Base-by-base conservation (phyloP, 306 rosid species). In the Ormosia emarginata region DNA sequence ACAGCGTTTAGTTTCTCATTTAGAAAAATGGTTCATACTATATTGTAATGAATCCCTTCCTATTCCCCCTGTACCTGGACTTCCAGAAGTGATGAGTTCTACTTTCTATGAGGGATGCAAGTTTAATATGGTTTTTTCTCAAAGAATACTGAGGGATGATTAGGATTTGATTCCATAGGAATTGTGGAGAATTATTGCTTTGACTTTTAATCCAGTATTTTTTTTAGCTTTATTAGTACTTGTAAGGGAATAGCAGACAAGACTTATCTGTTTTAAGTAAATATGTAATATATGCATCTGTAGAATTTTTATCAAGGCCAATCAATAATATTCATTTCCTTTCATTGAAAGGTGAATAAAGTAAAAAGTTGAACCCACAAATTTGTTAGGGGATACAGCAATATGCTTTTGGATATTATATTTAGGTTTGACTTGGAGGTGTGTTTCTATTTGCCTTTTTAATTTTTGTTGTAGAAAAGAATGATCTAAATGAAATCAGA, bases 141-240 rank as follows among this genome's bases (percentile, higher is more conserved):
- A 34, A 6, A 32, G 33, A 33, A 37, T 46, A 46, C 41, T 8
- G 11, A 47, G 53, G 63, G 63, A 47, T 40, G 75, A 4, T 64
- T 74, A 65, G 13, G 80, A 74, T 39, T 50, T 72, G 79, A 41
- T 47, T 70, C 74, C 74, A 9, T 49, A 24, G 46, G n/a, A 43
- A 44, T 68, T 56, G 7, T 44, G 77, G 50, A 71, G 52, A 32
- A 36, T 12, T 70, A 61, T 80, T 61, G 53, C 46, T 36, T 77
- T 76, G 57, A 49, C 52, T 58, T 79, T 61, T 11, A 79, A 33
- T n/a, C 55, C 43, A 9, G 29, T 61, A 9, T n/a, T 34, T 44
- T 34, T 44, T 7, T 71, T 61, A 59, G 15, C 30, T 61, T 49
- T 32, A 9, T 32, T 43, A 32, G 33, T 46, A 62, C 71, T 46